phyloP scores from a whole-genome alignment of 1,139 yeast genomes.

The Blastobotrys malaysiensis region DNA sequence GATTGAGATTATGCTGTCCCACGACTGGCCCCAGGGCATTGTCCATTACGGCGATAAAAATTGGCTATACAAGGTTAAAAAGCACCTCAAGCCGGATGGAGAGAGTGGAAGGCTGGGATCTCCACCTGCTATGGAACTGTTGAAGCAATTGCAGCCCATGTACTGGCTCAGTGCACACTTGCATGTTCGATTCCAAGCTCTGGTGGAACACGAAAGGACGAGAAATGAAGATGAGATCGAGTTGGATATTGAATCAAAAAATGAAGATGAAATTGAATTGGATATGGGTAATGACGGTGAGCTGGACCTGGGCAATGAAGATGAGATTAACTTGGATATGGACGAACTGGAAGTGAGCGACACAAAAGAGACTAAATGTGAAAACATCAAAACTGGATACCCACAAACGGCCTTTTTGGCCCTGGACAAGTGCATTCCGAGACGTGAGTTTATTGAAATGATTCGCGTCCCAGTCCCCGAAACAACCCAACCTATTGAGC shows the following conservation, averaged over 20 bases:
- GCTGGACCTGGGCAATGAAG: too few species aligned
- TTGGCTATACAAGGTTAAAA: slow-evolving; percentile 51
- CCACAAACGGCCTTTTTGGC: slow-evolving; percentile 61
- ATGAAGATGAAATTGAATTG: slow-evolving; percentile 21
- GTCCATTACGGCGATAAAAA: slow-evolving; percentile 56
- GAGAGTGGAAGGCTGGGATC: slow-evolving; percentile 61
- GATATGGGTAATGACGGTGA: too few species aligned
- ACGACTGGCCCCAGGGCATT: slow-evolving; percentile 93
- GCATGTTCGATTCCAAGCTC: slow-evolving; percentile 70
- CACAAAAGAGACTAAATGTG: background rate
- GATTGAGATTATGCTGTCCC: slow-evolving; percentile 61
- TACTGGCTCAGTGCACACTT: slow-evolving; percentile 89
- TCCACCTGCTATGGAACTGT: slow-evolving; percentile 56
- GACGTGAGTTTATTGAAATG: slow-evolving; percentile 48
- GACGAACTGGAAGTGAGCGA: background rate
- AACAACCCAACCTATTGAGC: background rate
- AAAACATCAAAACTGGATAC: slow-evolving; percentile 4
- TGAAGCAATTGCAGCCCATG: slow-evolving; percentile 52
- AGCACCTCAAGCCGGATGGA: slow-evolving; percentile 63
- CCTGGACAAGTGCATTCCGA: slow-evolving; percentile 74
- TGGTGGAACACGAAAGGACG: slow-evolving; percentile 33
- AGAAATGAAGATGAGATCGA: slow-evolving; percentile 39
- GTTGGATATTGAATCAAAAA: slow-evolving; percentile 34
- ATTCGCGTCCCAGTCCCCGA: slow-evolving; percentile 32
- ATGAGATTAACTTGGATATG: background rate